Percentiles rank a stretch among this genome's conserved stretches.
phyloP scores from a whole-genome alignment of 805 yeast genomes.

The Lipomyces orientalis region DNA sequence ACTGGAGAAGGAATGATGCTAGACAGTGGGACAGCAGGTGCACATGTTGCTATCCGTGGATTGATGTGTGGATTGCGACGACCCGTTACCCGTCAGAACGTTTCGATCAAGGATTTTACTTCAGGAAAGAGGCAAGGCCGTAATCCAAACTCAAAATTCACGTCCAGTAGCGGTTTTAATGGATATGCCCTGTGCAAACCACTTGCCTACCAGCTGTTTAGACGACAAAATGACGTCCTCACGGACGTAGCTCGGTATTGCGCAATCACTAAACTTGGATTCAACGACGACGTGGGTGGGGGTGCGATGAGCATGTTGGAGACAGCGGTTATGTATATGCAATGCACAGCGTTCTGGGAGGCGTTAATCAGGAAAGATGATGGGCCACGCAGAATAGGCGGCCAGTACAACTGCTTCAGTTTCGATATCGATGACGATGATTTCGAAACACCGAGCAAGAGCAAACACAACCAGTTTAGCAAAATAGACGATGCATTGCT shows the following conservation, averaged over 20 bases:
- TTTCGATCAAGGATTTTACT: conserved; percentile 25
- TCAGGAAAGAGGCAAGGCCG: background rate
- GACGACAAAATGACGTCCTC: conserved; percentile 10
- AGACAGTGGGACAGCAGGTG: conserved; percentile 5
- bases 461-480: background rate
- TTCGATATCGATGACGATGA: conserved; percentile 9
- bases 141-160: conserved; percentile 8
- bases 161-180: background rate
- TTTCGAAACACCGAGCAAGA: conserved; percentile 2
- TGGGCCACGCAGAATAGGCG: conserved; percentile 23
- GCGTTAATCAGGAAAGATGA: conserved; percentile 21
- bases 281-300: background rate
- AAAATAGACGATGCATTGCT: background rate
- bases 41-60: conserved; percentile 29
- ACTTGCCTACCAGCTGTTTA: conserved; percentile 18
- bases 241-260: background rate
- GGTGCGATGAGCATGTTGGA: conserved; percentile 5
- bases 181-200: conserved; percentile 15
- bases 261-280: background rate
- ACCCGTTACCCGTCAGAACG: conserved; percentile 16
- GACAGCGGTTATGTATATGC: conserved; percentile 21
- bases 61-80: conserved; percentile 12
- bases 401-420: conserved; percentile 12
- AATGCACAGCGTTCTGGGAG: conserved; percentile 19
- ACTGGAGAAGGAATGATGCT: conserved; percentile 4